Percentiles rank a stretch among this genome's conserved stretches.
Conservation (phyloP, 2,329 filamentous ascomycete genomes). For the Fusarium sp. region DNA sequence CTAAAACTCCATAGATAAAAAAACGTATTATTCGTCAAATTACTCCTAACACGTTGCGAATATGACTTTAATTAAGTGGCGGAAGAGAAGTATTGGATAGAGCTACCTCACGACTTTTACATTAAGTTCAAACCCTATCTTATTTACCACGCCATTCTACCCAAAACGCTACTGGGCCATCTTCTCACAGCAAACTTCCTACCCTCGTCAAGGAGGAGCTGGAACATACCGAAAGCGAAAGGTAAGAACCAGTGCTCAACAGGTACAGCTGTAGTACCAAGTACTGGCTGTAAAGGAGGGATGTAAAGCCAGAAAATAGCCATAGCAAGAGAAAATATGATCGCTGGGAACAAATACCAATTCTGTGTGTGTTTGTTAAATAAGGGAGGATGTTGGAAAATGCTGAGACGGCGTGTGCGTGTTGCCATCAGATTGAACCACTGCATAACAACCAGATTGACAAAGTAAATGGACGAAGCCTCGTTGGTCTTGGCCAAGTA, state of each 20-base stretch:
- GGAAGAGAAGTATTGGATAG: too few relatives aligned
- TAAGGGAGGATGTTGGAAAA: conserved; percentile 77
- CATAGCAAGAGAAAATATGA: conserved; percentile 75
- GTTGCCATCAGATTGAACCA: conserved; percentile 80
- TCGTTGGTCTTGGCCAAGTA: conserved; percentile 68
- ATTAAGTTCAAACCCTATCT: too few relatives aligned
- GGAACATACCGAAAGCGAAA: conserved; percentile 69
- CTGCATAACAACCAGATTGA: conserved; percentile 85
- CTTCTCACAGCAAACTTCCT: conserved; percentile 3
- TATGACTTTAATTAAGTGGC: too few relatives aligned
- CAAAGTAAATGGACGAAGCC: conserved; percentile 80
- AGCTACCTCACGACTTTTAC: too few relatives aligned
- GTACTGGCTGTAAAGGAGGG: conserved; percentile 68
- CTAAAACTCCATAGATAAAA: fast-evolving
- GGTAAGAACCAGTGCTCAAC: conserved; percentile 82
- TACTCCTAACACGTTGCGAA: too few relatives aligned
- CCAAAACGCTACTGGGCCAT: not conserved
- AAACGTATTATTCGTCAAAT: too few relatives aligned
- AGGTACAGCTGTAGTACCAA: conserved; percentile 72
- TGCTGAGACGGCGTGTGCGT: conserved; percentile 71
- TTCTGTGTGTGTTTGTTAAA: conserved; percentile 75
- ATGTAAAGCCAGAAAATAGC: conserved; percentile 78
- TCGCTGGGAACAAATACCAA: conserved; percentile 74
- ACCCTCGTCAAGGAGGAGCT: conserved; percentile 1
- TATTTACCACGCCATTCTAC: not conserved